Percentiles rank a stretch among this genome's conserved stretches.
Evolutionary conservation across 192 early-diverging fungal genomes (phyloP).

Genomic region (Coemansia sp.): DNA sequence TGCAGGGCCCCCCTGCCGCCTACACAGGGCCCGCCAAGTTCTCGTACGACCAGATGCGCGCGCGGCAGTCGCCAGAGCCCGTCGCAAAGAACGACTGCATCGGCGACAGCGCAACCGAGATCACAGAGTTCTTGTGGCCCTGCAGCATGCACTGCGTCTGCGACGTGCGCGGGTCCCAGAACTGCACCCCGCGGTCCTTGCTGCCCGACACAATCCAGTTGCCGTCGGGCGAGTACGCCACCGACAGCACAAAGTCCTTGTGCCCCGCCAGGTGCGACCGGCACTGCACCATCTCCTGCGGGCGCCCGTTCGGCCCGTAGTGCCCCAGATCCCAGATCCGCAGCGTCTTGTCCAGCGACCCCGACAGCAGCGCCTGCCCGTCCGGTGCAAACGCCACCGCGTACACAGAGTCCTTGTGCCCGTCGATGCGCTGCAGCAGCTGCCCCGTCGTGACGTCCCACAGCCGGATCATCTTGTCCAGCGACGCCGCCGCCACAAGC

Average conservation of each 20-base stretch:
- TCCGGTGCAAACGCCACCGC: conserved; percentile 93
- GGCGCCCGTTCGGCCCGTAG: conserved; percentile 20
- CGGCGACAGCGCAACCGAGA: conserved; percentile 82
- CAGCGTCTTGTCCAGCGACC: conserved; percentile 87
- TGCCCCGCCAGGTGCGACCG: conserved; percentile 59
- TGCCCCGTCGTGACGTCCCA: conserved; percentile 75
- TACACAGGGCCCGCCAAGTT: conserved; percentile 15
- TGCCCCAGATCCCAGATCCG: conserved; percentile 85
- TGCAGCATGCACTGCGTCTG: conserved; percentile 75
- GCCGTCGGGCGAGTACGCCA: conserved; percentile 77
- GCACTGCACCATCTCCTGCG: conserved; percentile 28
- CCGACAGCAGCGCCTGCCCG: conserved; percentile 85
- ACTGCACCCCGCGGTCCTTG: conserved; percentile 90
- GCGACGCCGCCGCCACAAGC: conserved; percentile 81
- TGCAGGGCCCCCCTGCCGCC: too few relatives aligned
- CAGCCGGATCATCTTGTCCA: conserved; percentile 90
- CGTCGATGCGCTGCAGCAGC: conserved; percentile 83
- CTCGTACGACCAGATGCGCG: conserved; percentile 87
- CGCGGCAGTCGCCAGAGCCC: conserved; percentile 89
- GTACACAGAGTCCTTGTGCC: conserved; percentile 95
- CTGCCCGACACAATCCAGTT: conserved; percentile 90
- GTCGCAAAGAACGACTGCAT: conserved; percentile 89
- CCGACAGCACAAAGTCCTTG: conserved; percentile 95
- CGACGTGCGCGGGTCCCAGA: conserved; percentile 82
- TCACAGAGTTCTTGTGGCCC: conserved; percentile 98